A percentile compares a stretch with the other conserved stretches of the same genome.
These are phyloP conservation scores for Paecilomyces variotii DNA, from an alignment of 2,329 filamentous ascomycete species.

Conservation along the genomic window DNA sequence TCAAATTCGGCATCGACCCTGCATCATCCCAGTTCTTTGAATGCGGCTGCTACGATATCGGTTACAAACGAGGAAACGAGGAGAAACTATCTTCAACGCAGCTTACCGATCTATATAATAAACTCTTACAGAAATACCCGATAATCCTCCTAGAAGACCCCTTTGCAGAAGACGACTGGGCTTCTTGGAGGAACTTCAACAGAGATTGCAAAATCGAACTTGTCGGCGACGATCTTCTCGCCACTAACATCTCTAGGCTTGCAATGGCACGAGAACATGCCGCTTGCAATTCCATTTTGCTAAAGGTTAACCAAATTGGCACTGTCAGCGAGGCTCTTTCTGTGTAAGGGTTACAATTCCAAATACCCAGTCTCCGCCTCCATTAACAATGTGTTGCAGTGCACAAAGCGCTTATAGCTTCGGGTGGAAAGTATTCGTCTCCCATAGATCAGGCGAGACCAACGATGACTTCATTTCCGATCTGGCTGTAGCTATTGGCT, in stretches of 20 bases:
- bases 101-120: conserved; percentile 23
- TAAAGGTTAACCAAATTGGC: conserved; percentile 40
- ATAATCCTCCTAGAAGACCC: conserved; percentile 36
- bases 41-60: conserved; percentile 27
- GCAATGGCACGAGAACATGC: conserved; percentile 26
- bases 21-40: conserved; percentile 33
- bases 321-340: conserved; percentile 34
- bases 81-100: conserved; percentile 15
- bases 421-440: conserved; percentile 37
- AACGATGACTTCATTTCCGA: conserved; percentile 40
- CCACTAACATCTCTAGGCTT: conserved; percentile 30
- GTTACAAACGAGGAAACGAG: conserved; percentile 25
- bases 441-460: conserved; percentile 36
- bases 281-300: conserved; percentile 34
- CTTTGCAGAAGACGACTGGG: conserved; percentile 36
- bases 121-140: conserved; percentile 27
- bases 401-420: conserved; percentile 24
- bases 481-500: conserved; percentile 29
- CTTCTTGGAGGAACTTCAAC: conserved; percentile 28
- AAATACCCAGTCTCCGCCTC: background rate
- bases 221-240: conserved; percentile 36
- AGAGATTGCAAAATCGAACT: conserved; percentile 25
- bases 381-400: conserved; percentile 7
- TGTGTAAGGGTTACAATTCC: conserved; percentile 20
- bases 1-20: conserved; percentile 36